Evolutionary conservation across 139 green algal species (phyloP), one percentile per base, ranked within the genome.

Genomic region (Mesotaenium endlicherianum): DNA sequence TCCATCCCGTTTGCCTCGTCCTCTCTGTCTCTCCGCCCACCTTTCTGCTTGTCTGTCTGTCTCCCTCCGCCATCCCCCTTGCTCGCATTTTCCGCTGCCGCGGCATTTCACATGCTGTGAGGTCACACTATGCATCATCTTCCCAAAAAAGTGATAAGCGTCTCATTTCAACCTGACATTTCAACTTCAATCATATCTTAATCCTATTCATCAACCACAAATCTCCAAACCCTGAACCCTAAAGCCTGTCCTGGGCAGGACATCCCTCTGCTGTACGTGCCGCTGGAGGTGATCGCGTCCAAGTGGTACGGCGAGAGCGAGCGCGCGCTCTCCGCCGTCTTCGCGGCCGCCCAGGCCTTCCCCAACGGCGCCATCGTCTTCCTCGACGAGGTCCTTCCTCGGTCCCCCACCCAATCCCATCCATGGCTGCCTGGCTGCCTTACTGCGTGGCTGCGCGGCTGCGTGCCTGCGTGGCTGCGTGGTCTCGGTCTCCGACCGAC

Each of bases 301-400:
- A 97, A 96, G 90, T 97, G 91, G 88, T 97, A 97, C 75, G 94
- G 94, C 20, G 91, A 96, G 83, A 87, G 72, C 55, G 93, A 96
- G 84, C 83, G 87, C 17, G 81, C 87, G 58, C 92, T 96, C 82
- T 80, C 93, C 6, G 83, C 92, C 34, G 81, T 91, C 38, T 93
- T 93, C 70, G 89, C 83, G 84, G 70, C 82, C 89, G 84, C 67
- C 75, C 53, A 74, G 75, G 26, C 45, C 50, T 6, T 58, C 39
- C 64, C 82, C 89, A 58, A 14, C 38, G 92, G 93, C 59, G 91
- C 76, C 57, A 92, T 97, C 77, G 72, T 97, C 14, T 97, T 97
- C 80, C 76, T 97, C 0, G 94, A 98, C 76, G 94, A 97, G 88
- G 77, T 95, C 30, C 1, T 36, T 49, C 17, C 8, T 8, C 8